Evolutionary conservation across 2,329 filamentous ascomycete genomes (phyloP), one percentile per base, ranked within the genome.

Genomic region (Dryadomyces quercivorus): DNA sequence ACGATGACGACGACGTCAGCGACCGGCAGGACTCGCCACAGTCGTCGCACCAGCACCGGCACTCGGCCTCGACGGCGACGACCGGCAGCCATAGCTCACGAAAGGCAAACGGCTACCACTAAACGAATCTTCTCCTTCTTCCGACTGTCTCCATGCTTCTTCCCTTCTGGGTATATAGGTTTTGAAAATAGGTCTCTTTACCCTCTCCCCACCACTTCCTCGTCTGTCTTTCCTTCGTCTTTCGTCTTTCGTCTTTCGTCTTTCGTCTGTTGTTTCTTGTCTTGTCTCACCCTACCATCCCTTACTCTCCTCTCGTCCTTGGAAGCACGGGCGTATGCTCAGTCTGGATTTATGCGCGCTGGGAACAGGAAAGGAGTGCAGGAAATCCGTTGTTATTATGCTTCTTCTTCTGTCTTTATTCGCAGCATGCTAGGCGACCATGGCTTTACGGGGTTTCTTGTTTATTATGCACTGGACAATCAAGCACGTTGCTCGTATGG

Each of bases 1-100:
- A 63, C 16, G 67, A 67, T 55, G 60, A 18, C 22, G 12, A 34
- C 42, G 7, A 16, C 7, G 42, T 20, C 45, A 26, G 34, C 47
- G 47, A 26, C 47, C 47, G 31, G 15, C 48, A 50, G 9, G 36
- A 15, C 36, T 40, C 36, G n/a, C 42, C 42, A 42, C 16, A 13
- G 15, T 44, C 42, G 21, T n/a, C 38, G 15, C 49, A 20, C 20
- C 20, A 42, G 16, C 31, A 42, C 18, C 21, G 13, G 51, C 44
- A 54, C 56, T 54, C 53, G n/a, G 36, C 50, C 1, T 38, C 40
- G 13, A 51, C 52, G 42, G 49, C 43, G 15, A 18, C 42, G 40
- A 44, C 40, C 42, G 10, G 42, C 42, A 58, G 54, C 38, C 46
- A 50, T 16, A 55, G 51, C 51, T 51, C 57, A 38, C 50, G 22